Evolutionary conservation across 768 basidiomycete genomes (phyloP), one percentile per base, ranked within the genome.

Genomic region (Chalciporus sphaerocephalus): DNA sequence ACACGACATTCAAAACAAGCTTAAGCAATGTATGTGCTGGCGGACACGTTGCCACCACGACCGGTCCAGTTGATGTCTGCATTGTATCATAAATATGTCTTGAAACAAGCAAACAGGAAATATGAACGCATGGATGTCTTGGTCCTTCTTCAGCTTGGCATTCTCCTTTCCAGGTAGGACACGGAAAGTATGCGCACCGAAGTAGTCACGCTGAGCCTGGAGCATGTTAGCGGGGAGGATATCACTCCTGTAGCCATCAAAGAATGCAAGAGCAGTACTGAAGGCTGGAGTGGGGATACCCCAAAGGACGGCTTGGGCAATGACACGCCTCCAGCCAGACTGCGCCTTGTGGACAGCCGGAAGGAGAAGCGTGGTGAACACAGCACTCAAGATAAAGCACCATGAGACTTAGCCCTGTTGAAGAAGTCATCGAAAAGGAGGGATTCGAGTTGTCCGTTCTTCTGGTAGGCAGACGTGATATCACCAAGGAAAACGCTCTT

Each of bases 121-220:
- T 53, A 27, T 24, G 33, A 17, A 81, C 90, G 59, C 66, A 92
- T 89, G 90, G 66, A 97, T 92, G 65, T 95, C 90, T 69, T 89
- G 72, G 64, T 81, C 86, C 47, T 79, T 59, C 71, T 82, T 80
- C 71, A 95, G 83, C 62, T 72, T 83, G 40, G 75, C 76, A 68
- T 90, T 95, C 71, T 92, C 93, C 72, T 88, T 87, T 43, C 94
- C 92, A 44, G 92, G 85, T 28, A 92, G 74, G 47, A 97, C 92
- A 43, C 83, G 80, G 91, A 96, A 98, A 44, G 95, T 97, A 76
- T 97, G 95, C 35, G 94, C 91, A 69, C 96, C 95, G 67, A 99
- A 99, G 81, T 94, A 99, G 65, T 99, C 95, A 66, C 95, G 92
- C 85, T 96, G 94, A 42, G 79, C 95, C 73, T 99, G 95, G 57